Conservation (phyloP, 1,284 basidiomycete species). For the Cutaneotrichosporon daszewskae region DNA sequence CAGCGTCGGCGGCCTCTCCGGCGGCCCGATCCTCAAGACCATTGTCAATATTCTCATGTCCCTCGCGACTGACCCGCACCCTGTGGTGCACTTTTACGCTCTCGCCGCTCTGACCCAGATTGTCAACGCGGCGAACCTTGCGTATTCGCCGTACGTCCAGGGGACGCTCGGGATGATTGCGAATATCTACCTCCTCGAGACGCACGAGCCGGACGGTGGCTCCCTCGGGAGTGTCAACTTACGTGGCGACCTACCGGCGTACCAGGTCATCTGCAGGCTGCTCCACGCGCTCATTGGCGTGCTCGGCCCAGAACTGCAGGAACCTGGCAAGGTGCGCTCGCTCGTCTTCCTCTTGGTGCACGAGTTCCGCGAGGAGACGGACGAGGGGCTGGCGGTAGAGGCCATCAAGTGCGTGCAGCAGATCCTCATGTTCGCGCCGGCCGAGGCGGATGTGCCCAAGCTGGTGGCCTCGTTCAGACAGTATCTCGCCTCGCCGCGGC, state of each 20-base stretch:
- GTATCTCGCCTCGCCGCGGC: conserved; percentile 69
- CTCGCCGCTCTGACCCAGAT: conserved; percentile 79
- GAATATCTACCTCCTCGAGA: conserved; percentile 82
- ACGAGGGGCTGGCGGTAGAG: conserved; percentile 84
- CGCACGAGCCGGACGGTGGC: conserved; percentile 92
- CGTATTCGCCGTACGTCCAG: conserved; percentile 83
- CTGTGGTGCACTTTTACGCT: conserved; percentile 91
- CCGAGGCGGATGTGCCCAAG: conserved; percentile 70
- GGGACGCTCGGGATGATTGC: conserved; percentile 86
- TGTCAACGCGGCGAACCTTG: conserved; percentile 84
- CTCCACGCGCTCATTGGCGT: conserved; percentile 90
- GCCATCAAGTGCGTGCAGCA: conserved; percentile 95
- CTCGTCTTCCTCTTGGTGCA: conserved; percentile 79
- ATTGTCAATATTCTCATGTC: conserved; percentile 95
- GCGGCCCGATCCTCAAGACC: conserved; percentile 90
- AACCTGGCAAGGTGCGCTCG: conserved; percentile 71
- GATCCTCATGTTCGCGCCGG: conserved; percentile 89
- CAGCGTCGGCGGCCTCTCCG: conserved; percentile 86
- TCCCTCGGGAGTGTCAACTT: conserved; percentile 75
- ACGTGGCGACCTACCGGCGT: conserved; percentile 83
- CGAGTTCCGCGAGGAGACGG: conserved; percentile 77
- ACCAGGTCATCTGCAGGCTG: conserved; percentile 84
- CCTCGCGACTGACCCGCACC: conserved; percentile 91
- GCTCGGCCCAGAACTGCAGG: conserved; percentile 91
- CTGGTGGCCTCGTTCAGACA: conserved; percentile 67